Evolutionary conservation across 192 early-diverging fungal genomes (phyloP), one percentile per base, ranked within the genome.

Genomic region (Podila epicladia): DNA sequence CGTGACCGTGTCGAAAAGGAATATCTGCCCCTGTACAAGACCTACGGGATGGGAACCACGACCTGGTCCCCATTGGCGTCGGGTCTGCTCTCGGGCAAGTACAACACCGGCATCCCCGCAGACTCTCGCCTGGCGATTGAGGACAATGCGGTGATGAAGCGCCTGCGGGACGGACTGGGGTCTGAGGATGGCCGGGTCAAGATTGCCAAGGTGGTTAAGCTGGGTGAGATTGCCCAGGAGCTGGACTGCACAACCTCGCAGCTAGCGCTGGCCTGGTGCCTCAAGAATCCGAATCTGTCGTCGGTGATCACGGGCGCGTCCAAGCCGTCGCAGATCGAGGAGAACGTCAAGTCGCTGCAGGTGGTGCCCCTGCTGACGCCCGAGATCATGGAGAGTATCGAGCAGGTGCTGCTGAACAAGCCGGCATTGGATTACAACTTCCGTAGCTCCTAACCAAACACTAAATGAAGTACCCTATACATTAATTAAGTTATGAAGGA

Each of bases 1-100:
- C 91, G 95, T 15, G 94, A 95, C 57, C 87, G 91, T 24, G 84
- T 95, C 41, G 93, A 92, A 71, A 83, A 85, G 49, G 92, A 95
- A 79, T 95, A 95, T 78, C 64, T 75, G 0, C 91, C 93, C 22
- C 65, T 96, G 55, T 94, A 87, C 87, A 82, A 87, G 57, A 90
- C 89, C 73, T 87, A 85, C 67, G 87, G 88, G 1, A 82, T 95
- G 49, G 95, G 95, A 0, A 86, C 90, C 7, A 91, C 92, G 24
- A 92, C 89, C 41, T 96, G 93, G 93, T 95, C 94, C 4, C 94
- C 94, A 0, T 8, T 79, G 35, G 75, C 75, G 26, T 73, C 66
- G 45, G 70, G 71, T 57, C 55, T 73, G 5, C 76, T 90, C 17
- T 85, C 85, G 19, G 93, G 94, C 49, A 96, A 96, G 82, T 95